These are phyloP conservation scores for Flaveria brownii DNA, from an alignment of 129 eudicot genomes.

Conservation along the genomic window DNA sequence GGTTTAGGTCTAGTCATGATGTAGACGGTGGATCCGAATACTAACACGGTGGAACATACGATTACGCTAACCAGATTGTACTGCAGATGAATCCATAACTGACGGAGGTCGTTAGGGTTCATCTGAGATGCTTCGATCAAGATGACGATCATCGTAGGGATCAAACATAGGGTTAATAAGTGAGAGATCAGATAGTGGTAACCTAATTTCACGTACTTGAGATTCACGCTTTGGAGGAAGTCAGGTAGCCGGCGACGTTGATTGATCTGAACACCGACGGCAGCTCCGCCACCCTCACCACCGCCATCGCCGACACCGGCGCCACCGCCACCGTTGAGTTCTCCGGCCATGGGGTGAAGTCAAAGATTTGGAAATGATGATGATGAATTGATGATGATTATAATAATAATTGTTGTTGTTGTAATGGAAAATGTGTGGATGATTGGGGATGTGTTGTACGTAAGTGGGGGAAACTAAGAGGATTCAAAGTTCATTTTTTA, in stretches of 20 bases:
- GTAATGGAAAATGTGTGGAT: not conserved
- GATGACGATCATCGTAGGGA: conserved; percentile 42
- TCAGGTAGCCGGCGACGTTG: conserved; percentile 51
- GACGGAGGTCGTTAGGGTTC: conserved; percentile 47
- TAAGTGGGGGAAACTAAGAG: not conserved
- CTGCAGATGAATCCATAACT: conserved; percentile 51
- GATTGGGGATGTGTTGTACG: not conserved
- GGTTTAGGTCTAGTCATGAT: conserved; percentile 53
- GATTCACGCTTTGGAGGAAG: conserved; percentile 56
- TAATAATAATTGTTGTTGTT: not conserved
- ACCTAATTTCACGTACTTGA: conserved; percentile 72
- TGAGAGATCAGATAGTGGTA: conserved; percentile 67
- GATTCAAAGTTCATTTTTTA: too few relatives aligned
- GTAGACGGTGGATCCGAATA: conserved; percentile 53
- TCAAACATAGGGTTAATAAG: conserved; percentile 42
- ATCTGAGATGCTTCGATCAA: conserved; percentile 42
- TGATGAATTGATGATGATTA: not conserved
- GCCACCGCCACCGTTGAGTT: not conserved
- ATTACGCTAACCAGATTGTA: conserved; percentile 54
- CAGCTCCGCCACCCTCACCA: not conserved
- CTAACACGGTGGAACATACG: conserved; percentile 40
- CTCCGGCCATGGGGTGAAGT: conserved; percentile 15
- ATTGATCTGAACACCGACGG: conserved; percentile 47
- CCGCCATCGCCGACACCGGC: not conserved
- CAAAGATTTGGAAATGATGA: not conserved